A percentile compares a stretch with the other conserved stretches of the same genome.
These are phyloP conservation scores for Coniochaeta hoffmannii DNA, from an alignment of 2,329 filamentous ascomycete species.

Conservation along the genomic window DNA sequence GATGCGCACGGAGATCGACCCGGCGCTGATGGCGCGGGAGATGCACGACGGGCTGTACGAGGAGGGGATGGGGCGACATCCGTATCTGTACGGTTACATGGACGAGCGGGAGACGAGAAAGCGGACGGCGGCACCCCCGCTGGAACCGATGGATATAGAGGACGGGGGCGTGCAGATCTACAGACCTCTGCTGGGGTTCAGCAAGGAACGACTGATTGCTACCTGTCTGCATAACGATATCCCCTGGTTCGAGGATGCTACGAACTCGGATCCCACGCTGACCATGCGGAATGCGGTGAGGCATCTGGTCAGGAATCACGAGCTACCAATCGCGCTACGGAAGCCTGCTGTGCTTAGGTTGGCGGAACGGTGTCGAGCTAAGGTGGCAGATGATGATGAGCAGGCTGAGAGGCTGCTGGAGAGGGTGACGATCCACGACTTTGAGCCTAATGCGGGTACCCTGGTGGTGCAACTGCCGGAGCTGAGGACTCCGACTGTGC, in stretches of 20 bases:
- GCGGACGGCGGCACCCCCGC: constrained; percentile 13
- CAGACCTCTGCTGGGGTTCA: constrained; percentile 62
- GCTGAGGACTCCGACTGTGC: constrained; percentile 15
- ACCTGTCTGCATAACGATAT: constrained; percentile 65
- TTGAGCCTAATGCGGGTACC: constrained; percentile 41
- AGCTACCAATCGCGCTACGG: constrained; percentile 63
- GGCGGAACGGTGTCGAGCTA: constrained; percentile 41
- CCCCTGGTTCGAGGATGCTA: constrained; percentile 76
- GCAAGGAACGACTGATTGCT: constrained; percentile 64
- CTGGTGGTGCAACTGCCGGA: constrained; percentile 36
- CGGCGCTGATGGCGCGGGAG: constrained; percentile 11
- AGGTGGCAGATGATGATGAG: constrained; percentile 35
- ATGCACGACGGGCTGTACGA: constrained; percentile 7
- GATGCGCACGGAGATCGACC: constrained; percentile 19
- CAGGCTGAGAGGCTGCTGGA: constrained; percentile 49
- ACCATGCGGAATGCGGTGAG: constrained; percentile 79
- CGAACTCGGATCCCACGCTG: constrained; percentile 69
- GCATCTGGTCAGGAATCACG: constrained; percentile 45
- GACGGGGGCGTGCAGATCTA: constrained; percentile 59
- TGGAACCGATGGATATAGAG: constrained; percentile 37
- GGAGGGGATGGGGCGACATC: constrained; percentile 2
- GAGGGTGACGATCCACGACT: constrained; percentile 36
- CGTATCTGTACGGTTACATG: neutral
- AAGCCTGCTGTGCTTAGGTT: constrained; percentile 57
- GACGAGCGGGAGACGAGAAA: constrained; percentile 8